Percentiles rank a stretch among this genome's conserved stretches.
These are phyloP conservation scores for Artemisia annua DNA, from an alignment of 129 eudicot species.

Conservation along the genomic window DNA sequence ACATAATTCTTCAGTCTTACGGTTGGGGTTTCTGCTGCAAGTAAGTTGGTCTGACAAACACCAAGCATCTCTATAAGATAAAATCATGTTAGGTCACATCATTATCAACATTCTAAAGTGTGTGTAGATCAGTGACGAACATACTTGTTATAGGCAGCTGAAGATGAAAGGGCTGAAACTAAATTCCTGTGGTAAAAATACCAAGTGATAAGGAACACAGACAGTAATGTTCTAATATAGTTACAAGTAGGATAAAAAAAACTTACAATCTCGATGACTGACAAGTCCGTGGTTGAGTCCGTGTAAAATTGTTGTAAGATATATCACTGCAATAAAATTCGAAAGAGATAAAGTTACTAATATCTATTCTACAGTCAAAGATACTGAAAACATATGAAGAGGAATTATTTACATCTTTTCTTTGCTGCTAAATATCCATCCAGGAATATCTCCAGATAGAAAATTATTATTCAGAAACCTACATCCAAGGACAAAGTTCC, in stretches of 20 bases:
- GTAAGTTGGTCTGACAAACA: slow-evolving; percentile 61
- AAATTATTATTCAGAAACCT: slow-evolving; percentile 65
- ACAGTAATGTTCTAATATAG: background rate
- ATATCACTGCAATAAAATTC: slow-evolving; percentile 50
- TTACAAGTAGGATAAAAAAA: background rate
- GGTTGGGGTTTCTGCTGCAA: slow-evolving; percentile 47
- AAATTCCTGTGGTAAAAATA: slow-evolving; percentile 55
- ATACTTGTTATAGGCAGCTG: slow-evolving; percentile 45
- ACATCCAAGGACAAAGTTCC: slow-evolving; percentile 19
- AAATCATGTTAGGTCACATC: slow-evolving; percentile 17
- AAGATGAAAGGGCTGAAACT: slow-evolving; percentile 59
- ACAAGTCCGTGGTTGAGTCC: slow-evolving; percentile 30
- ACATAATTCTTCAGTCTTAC: slow-evolving; percentile 40
- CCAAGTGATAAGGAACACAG: slow-evolving; percentile 9
- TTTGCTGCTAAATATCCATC: slow-evolving; percentile 39
- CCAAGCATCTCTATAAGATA: slow-evolving; percentile 53
- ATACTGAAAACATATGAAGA: background rate
- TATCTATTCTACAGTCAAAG: background rate
- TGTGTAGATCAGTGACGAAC: slow-evolving; percentile 23
- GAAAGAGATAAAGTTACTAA: background rate
- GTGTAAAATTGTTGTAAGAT: slow-evolving; percentile 75
- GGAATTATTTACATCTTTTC: slow-evolving; percentile 41
- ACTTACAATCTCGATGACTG: slow-evolving; percentile 58
- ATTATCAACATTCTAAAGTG: background rate
- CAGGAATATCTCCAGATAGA: slow-evolving; percentile 59